Base-by-base conservation (phyloP, 441 rosid species). In the Eruca vesicaria region DNA sequence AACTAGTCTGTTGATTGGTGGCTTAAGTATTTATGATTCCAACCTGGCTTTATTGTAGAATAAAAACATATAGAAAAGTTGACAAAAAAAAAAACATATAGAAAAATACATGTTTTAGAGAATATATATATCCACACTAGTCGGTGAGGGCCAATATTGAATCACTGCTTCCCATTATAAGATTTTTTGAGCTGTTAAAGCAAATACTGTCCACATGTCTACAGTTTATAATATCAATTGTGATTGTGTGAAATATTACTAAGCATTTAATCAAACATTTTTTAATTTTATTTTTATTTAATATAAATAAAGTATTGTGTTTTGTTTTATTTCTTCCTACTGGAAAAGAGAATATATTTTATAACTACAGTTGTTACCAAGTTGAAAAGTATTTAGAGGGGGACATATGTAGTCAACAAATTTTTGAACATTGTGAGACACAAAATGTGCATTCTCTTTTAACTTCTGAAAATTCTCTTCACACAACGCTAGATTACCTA, bases 141-240 rank as follows among this genome's bases (percentile, higher is more conserved):
- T 56, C 6, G 41, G 43, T 63, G 43, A 69, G 68, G 73, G 63
- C 57, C 63, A 68, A 60, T 45, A 74, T 16, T 74, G 55, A 21
- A 48, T 59, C 63, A 62, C 69, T 7, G 59, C 43, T 56, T 63
- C 60, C 65, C 71, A 63, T 56, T 69, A 63, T 56, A 69, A 35
- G 41, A 10, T 31, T 32, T 31, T 69, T 63, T 15, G 21, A 76
- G 80, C 80, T 76, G 71, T 70, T 6, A 76, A 70, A 75, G 67
- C 66, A 57, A 62, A 50, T 21, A 70, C 43, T 64, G 45, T 63
- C 16, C 71, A 76, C 45, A 59, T 56, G 66, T 14, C 48, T 63
- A 18, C 48, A 41, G 53, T 68, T 36, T 32, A 23, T 12, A 43
- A 62, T 2, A 43, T 31, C 70, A 56, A 15, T 32, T 19, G 68